Percentiles rank a stretch among this genome's conserved stretches.
These are phyloP conservation scores for Zarea fungicola DNA, from an alignment of 2,329 filamentous ascomycete species.

Conservation along the genomic window DNA sequence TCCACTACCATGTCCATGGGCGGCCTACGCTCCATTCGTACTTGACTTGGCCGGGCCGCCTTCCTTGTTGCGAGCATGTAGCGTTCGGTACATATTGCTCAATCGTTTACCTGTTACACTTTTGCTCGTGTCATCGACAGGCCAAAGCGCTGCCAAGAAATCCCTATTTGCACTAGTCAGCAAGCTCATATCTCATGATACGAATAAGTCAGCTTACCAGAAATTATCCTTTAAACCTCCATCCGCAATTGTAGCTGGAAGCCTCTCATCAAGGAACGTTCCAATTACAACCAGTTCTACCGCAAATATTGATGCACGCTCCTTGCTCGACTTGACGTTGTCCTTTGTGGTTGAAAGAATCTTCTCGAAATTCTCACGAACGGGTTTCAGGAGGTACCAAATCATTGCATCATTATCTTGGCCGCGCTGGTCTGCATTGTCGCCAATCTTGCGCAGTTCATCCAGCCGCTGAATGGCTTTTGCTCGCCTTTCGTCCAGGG, in stretches of 20 bases:
- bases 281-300: constrained; percentile 57
- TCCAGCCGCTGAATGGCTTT: constrained; percentile 37
- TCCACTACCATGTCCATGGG: constrained; percentile 1
- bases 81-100: constrained; percentile 40
- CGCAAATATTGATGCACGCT: constrained; percentile 57
- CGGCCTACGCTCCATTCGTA: constrained; percentile 28
- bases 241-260: constrained; percentile 36
- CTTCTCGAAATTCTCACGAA: constrained; percentile 53
- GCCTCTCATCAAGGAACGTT: constrained; percentile 50
- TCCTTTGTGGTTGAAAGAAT: constrained; percentile 58
- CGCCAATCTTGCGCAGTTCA: constrained; percentile 40
- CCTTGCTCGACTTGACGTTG: constrained; percentile 56
- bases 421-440: constrained; percentile 45
- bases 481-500: constrained; percentile 35
- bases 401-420: constrained; percentile 42
- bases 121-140: constrained; percentile 40
- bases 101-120: constrained; percentile 39
- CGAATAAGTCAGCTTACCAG: constrained; percentile 35
- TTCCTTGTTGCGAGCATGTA: constrained; percentile 30
- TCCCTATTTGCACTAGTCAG: constrained; percentile 28
- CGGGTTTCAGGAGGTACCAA: constrained; percentile 50
- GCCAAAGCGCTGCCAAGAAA: constrained; percentile 41
- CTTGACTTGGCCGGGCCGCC: constrained; percentile 24
- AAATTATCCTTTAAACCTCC: constrained; percentile 43
- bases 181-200: neutral